phyloP scores from a whole-genome alignment of 2,329 filamentous ascomycete genomes.

The Cercospora sp. region DNA sequence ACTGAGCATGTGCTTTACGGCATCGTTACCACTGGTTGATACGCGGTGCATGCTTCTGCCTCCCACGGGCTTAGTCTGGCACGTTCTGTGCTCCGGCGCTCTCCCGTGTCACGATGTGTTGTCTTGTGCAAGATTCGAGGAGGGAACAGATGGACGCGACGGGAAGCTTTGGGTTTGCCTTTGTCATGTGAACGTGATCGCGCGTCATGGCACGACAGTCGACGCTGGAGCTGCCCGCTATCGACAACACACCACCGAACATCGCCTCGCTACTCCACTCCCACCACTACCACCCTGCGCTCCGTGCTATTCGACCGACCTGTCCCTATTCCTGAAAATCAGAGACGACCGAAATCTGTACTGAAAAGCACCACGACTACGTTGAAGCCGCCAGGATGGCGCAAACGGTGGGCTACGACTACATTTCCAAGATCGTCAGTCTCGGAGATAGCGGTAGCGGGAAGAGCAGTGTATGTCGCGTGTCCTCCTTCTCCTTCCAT shows the following conservation, averaged over 20 bases:
- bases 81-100: background rate
- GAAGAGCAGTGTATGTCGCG: slow-evolving; percentile 70
- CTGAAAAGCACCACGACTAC: background rate
- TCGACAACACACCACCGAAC: background rate
- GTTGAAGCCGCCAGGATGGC: slow-evolving; percentile 18
- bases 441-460: slow-evolving; percentile 96
- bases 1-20: slow-evolving; percentile 12
- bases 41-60: background rate
- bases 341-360: background rate
- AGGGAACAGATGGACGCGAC: background rate
- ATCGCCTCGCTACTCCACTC: background rate
- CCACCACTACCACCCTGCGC: background rate
- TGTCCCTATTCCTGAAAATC: background rate
- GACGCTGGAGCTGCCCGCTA: background rate
- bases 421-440: slow-evolving; percentile 97
- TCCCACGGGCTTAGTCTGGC: background rate
- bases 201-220: slow-evolving; percentile 2
- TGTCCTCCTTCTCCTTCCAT: slow-evolving; percentile 2
- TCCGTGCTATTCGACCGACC: background rate
- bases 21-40: slow-evolving; percentile 7
- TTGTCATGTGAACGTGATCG: slow-evolving; percentile 5
- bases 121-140: background rate
- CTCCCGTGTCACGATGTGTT: background rate
- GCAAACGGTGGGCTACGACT: slow-evolving; percentile 76
- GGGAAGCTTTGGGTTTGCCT: background rate